Evolutionary conservation across 345 rosid genomes (phyloP), one percentile per base, ranked within the genome.

Genomic region (Corchorus capsularis): DNA sequence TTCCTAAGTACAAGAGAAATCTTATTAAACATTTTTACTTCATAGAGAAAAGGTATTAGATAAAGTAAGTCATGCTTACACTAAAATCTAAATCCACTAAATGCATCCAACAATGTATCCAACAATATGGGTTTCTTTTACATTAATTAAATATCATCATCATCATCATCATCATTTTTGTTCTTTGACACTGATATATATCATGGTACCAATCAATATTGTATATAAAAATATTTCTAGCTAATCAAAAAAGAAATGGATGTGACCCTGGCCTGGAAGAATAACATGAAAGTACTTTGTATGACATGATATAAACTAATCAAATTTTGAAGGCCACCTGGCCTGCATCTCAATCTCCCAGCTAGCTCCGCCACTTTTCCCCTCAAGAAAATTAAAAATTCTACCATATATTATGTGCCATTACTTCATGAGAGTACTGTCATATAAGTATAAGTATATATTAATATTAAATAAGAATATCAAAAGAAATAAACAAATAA

Each of bases 181-280:
- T 19, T 27, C 19, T 45, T 19, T 47, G 6, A 65, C 10, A 65
- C 20, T 7, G 27, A n/a, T 46, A 3, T 67, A 69, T 12, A 7
- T 8, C 73, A 32, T 34, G 8, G 46, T 50, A 16, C 22, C 73
- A 50, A 50, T 52, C 73, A 52, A 16, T 61, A 32, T 27, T 17
- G 5, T 13, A 54, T 63, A 16, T 16, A 16, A 17, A 39, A 17
- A n/a, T 39, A 14, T 64, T 9, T n/a, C 16, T 12, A 4, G 4
- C 52, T 64, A 11, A 39, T 39, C 2, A 39, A 20, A 56, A 65
- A 63, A 16, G 72, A 64, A 54, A 19, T 75, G 71, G 78, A 75
- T 37, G 78, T 75, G 78, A 63, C 78, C 43, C n/a, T 27, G 12
- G 22, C 43, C n/a, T 27, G 12, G 22, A 27, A 53, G 59, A 63